phyloP scores from a whole-genome alignment of 2,329 filamentous ascomycete genomes.

The Fusarium nygamai region DNA sequence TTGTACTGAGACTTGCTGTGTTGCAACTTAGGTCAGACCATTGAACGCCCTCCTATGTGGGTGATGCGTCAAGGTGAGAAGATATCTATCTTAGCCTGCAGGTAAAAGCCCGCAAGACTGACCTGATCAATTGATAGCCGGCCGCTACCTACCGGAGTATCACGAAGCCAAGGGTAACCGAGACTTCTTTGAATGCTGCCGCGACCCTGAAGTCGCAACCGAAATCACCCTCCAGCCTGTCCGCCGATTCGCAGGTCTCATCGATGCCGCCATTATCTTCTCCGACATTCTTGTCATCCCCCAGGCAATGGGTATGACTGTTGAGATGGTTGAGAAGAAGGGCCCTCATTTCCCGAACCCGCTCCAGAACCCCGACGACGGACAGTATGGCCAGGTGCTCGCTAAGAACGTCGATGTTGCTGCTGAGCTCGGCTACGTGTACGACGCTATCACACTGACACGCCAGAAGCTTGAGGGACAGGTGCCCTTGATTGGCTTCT shows the following conservation, averaged over 20 bases:
- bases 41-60: conserved; percentile 96
- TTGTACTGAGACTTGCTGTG: conserved; percentile 34
- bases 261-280: conserved; percentile 98
- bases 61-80: conserved; percentile 95
- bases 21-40: conserved; percentile 74
- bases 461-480: conserved; percentile 86
- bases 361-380: conserved; percentile 79
- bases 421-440: conserved; percentile 90
- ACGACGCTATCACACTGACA: conserved; percentile 92
- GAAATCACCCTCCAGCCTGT: conserved; percentile 94
- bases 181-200: conserved; percentile 99
- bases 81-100: not conserved
- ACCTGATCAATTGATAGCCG: conserved; percentile 66
- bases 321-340: conserved; percentile 98
- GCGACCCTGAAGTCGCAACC: conserved; percentile 89
- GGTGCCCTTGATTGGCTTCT: conserved; percentile 95
- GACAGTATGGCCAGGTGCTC: conserved; percentile 83
- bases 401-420: conserved; percentile 83
- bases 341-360: conserved; percentile 94
- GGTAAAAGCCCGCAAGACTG: not conserved
- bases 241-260: conserved; percentile 87
- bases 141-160: conserved; percentile 97
- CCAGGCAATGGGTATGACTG: conserved; percentile 97
- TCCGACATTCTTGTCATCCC: conserved; percentile 98
- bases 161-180: conserved; percentile 89